Percentiles rank a stretch among this genome's conserved stretches.
These are phyloP conservation scores for Fimicolochytrium jonesii DNA, from an alignment of 192 early-diverging fungal species.

Conservation along the genomic window DNA sequence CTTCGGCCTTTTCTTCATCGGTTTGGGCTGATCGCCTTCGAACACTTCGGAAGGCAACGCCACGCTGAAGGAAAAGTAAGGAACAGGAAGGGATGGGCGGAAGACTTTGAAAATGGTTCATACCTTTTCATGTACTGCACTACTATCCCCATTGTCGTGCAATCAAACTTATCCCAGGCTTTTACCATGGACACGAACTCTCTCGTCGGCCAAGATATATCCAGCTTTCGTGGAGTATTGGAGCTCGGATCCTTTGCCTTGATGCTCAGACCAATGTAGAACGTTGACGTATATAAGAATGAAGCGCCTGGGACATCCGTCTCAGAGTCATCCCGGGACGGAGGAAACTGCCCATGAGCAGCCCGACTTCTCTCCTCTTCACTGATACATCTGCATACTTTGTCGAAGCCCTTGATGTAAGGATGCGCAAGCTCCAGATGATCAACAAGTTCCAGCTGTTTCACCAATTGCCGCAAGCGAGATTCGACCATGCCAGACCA, in stretches of 20 bases:
- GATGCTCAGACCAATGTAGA: conserved; percentile 84
- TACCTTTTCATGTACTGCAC: conserved; percentile 52
- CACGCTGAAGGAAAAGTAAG: conserved; percentile 7
- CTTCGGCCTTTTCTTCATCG: conserved; percentile 32
- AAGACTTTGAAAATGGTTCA: neutral
- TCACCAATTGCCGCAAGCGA: conserved; percentile 78
- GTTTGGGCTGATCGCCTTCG: conserved; percentile 30
- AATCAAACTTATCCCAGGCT: conserved; percentile 73
- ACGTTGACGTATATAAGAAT: conserved; percentile 70
- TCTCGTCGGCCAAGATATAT: conserved; percentile 73
- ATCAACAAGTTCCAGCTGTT: conserved; percentile 75
- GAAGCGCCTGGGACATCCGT: conserved; percentile 21
- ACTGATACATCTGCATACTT: conserved; percentile 54
- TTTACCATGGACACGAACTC: conserved; percentile 85
- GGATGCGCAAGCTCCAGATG: conserved; percentile 77
- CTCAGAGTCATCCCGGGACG: conserved; percentile 1
- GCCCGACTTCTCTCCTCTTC: conserved; percentile 65
- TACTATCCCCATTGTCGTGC: conserved; percentile 59
- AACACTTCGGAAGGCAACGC: conserved; percentile 33
- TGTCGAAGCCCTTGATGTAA: conserved; percentile 83
- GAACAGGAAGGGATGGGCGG: neutral
- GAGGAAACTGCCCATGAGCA: conserved; percentile 58
- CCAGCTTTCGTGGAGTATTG: conserved; percentile 52
- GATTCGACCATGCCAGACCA: conserved; percentile 93
- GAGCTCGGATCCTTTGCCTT: conserved; percentile 49